Conservation (phyloP, 1,284 basidiomycete species). For the Pisolithus thermaeus region DNA sequence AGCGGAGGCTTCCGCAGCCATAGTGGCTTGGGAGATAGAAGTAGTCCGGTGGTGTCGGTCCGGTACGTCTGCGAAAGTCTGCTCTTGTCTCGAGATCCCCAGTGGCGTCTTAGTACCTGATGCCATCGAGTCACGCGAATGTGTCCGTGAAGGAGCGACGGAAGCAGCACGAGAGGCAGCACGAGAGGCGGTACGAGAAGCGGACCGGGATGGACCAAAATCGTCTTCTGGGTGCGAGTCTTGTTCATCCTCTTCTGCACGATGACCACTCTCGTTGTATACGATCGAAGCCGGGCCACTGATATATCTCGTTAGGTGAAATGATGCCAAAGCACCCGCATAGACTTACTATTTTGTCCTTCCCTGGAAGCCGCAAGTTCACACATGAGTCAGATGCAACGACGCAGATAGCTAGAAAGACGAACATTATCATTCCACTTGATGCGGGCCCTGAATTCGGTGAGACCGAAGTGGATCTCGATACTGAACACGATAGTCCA, state of each 20-base stretch:
- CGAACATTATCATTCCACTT: conserved; percentile 74
- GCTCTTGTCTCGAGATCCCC: conserved; percentile 17
- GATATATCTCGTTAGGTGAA: conserved; percentile 8
- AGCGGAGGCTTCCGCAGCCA: conserved; percentile 12
- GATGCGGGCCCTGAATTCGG: conserved; percentile 73
- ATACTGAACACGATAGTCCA: conserved; percentile 79
- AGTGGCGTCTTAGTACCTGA: conserved; percentile 27
- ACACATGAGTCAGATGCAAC: conserved; percentile 7
- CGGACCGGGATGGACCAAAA: conserved; percentile 24
- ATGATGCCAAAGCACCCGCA: not conserved
- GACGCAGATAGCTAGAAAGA: conserved; percentile 3
- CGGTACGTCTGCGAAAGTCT: conserved; percentile 16
- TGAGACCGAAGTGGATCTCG: conserved; percentile 75
- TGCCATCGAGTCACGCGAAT: conserved; percentile 24
- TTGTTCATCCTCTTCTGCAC: conserved; percentile 64
- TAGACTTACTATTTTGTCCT: conserved; percentile 55
- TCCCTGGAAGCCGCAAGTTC: conserved; percentile 36
- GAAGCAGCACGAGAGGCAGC: conserved; percentile 24
- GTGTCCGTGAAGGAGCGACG: conserved; percentile 24
- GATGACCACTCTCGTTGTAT: conserved; percentile 71
- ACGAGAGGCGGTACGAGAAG: conserved; percentile 25
- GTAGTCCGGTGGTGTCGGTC: conserved; percentile 20
- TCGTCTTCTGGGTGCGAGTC: conserved; percentile 54
- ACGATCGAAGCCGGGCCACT: conserved; percentile 75
- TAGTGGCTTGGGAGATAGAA: conserved; percentile 18